Percentiles rank a stretch among this genome's conserved stretches.
These are phyloP conservation scores for Botrytis cinerea DNA, from an alignment of 2,329 filamentous ascomycete genomes.

Conservation along the genomic window DNA sequence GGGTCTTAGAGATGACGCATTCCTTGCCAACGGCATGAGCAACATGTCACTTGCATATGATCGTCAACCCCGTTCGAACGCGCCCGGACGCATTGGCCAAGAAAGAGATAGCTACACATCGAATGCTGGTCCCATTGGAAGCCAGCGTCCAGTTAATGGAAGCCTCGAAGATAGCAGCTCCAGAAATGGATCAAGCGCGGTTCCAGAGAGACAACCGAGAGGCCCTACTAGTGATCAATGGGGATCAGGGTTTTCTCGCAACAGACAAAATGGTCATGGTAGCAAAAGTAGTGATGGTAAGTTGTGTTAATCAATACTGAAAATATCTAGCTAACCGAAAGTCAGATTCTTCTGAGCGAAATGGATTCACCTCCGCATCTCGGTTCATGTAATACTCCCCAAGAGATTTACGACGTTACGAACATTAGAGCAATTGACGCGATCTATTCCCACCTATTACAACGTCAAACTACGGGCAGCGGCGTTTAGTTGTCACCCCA, in stretches of 20 bases:
- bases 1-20: constrained; percentile 36
- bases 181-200: constrained; percentile 39
- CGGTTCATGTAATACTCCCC: constrained; percentile 28
- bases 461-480: constrained; percentile 29
- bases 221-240: constrained; percentile 59
- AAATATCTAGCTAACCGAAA: constrained; percentile 36
- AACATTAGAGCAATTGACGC: constrained; percentile 34
- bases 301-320: constrained; percentile 39
- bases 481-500: constrained; percentile 28
- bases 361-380: constrained; percentile 28
- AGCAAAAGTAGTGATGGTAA: constrained; percentile 60
- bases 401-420: constrained; percentile 36
- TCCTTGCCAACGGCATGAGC: constrained; percentile 53
- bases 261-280: constrained; percentile 60
- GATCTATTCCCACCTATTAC: constrained; percentile 28
- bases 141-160: constrained; percentile 57
- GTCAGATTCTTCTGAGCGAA: constrained; percentile 42
- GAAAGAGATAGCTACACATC: constrained; percentile 48
- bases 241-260: constrained; percentile 58
- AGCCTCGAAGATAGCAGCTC: constrained; percentile 37
- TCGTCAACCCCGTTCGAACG: constrained; percentile 40
- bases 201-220: constrained; percentile 64
- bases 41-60: constrained; percentile 57
- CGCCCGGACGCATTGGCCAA: constrained; percentile 47
- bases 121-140: constrained; percentile 61